phyloP scores from a whole-genome alignment of 345 rosid species.

The Euphorbia peplus region DNA sequence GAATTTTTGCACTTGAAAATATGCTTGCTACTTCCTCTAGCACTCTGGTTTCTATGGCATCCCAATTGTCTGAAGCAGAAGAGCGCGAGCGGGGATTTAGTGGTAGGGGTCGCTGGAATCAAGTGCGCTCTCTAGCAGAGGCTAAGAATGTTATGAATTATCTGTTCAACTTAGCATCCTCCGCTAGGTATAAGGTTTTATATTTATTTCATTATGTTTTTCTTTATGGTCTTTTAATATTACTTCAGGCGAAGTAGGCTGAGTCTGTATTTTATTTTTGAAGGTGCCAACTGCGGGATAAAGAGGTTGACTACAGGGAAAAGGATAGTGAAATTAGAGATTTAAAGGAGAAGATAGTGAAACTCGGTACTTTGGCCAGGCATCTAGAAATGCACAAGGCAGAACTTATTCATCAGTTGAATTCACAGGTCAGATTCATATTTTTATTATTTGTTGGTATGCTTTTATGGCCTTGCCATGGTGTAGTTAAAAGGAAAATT shows the following conservation, averaged over 20 bases:
- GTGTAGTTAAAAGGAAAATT: not conserved
- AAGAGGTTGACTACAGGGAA: conserved; percentile 77
- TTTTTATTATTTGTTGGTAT: not conserved
- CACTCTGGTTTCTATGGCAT: conserved; percentile 91
- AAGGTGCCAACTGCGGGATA: conserved; percentile 81
- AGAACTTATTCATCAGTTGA: conserved; percentile 65
- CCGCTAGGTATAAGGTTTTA: conserved; percentile 83
- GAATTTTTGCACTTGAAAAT: conserved; percentile 90
- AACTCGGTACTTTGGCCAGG: conserved; percentile 51
- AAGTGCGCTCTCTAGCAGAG: conserved; percentile 81
- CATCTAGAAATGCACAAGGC: conserved; percentile 63
- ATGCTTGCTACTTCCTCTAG: conserved; percentile 91
- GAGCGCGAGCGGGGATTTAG: conserved; percentile 83
- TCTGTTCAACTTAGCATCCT: conserved; percentile 79
- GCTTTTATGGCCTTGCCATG: not conserved
- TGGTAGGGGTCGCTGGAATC: conserved; percentile 98
- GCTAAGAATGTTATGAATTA: conserved; percentile 82
- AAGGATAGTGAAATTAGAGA: conserved; percentile 62
- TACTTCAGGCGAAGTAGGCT: not conserved
- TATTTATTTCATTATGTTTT: not conserved
- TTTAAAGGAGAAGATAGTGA: conserved; percentile 66
- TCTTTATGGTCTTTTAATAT: not conserved
- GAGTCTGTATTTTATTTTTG: conserved; percentile 12
- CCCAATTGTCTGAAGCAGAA: conserved; percentile 96
- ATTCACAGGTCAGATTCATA: conserved; percentile 47